These are phyloP conservation scores for Plectosphaerella cucumerina DNA, from an alignment of 2,329 filamentous ascomycete species.

Conservation along the genomic window DNA sequence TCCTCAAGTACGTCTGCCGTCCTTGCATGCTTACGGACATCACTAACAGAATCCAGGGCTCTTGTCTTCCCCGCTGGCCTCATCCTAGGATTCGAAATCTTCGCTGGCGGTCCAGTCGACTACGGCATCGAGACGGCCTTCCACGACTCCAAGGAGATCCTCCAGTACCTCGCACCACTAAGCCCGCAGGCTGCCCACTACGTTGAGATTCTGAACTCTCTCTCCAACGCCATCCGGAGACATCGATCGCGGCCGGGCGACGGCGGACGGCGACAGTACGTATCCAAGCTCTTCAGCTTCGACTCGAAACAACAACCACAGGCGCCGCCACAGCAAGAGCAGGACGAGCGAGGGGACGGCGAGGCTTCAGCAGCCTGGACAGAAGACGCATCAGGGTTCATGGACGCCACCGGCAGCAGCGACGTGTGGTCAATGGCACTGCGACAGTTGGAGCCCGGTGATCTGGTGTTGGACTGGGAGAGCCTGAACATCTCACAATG, in stretches of 20 bases:
- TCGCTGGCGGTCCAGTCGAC: constrained; percentile 41
- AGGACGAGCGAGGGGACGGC: neutral
- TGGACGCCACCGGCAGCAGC: neutral
- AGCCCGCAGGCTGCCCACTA: constrained; percentile 56
- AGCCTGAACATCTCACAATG: constrained; percentile 24
- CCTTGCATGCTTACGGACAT: neutral
- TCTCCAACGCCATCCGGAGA: constrained; percentile 39
- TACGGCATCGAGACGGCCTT: constrained; percentile 45
- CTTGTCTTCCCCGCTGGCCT: constrained; percentile 54
- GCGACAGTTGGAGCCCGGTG: constrained; percentile 5
- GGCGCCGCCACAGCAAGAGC: neutral
- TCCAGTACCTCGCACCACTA: constrained; percentile 40
- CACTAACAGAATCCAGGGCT: constrained; percentile 28
- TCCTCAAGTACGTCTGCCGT: constrained; percentile 44
- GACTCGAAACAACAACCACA: neutral
- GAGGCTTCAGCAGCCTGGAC: neutral
- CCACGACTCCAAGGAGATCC: constrained; percentile 41
- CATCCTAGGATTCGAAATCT: constrained; percentile 52
- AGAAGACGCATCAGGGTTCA: neutral
- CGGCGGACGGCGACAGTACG: constrained; percentile 19
- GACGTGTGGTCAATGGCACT: neutral
- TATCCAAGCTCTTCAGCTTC: constrained; percentile 20
- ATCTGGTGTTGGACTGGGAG: constrained; percentile 21
- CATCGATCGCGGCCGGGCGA: constrained; percentile 24
- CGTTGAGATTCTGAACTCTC: constrained; percentile 45